These are phyloP conservation scores for Magnusiomyces magnusii DNA, from an alignment of 1,139 yeast species.

Conservation along the genomic window DNA sequence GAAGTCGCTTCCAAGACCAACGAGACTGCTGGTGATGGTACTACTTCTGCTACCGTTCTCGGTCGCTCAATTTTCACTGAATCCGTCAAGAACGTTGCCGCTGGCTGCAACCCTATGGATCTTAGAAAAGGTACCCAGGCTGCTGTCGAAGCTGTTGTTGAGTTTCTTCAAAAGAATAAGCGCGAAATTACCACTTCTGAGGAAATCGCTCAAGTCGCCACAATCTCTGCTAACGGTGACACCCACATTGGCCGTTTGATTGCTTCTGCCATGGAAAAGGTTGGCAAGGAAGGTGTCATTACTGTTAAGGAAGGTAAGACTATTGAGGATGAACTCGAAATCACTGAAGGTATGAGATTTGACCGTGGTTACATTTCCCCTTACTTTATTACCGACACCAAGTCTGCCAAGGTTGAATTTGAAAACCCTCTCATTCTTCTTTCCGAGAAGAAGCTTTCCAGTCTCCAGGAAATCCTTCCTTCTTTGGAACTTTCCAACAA, in stretches of 20 bases:
- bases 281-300: constrained; percentile 98
- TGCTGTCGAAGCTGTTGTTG: constrained; percentile 95
- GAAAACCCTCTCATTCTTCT: constrained; percentile 88
- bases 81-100: constrained; percentile 96
- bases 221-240: constrained; percentile 98
- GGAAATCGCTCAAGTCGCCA: constrained; percentile 98
- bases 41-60: constrained; percentile 95
- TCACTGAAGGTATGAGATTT: constrained; percentile 98
- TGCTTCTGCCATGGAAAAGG: constrained; percentile 99
- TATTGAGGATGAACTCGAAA: constrained; percentile 92
- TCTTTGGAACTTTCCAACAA: constrained; percentile 93
- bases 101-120: constrained; percentile 99
- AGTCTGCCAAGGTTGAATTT: constrained; percentile 94
- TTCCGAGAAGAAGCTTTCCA: constrained; percentile 91
- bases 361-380: constrained; percentile 99
- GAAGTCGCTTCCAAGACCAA: constrained; percentile 98
- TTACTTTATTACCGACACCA: constrained; percentile 93
- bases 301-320: constrained; percentile 98
- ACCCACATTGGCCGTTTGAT: constrained; percentile 85
- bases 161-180: constrained; percentile 81
- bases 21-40: constrained; percentile 99
- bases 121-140: constrained; percentile 98
- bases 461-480: constrained; percentile 89
- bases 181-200: constrained; percentile 95
- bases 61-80: constrained; percentile 98